phyloP scores from a whole-genome alignment of 345 rosid species.

The Linum trigynum region DNA sequence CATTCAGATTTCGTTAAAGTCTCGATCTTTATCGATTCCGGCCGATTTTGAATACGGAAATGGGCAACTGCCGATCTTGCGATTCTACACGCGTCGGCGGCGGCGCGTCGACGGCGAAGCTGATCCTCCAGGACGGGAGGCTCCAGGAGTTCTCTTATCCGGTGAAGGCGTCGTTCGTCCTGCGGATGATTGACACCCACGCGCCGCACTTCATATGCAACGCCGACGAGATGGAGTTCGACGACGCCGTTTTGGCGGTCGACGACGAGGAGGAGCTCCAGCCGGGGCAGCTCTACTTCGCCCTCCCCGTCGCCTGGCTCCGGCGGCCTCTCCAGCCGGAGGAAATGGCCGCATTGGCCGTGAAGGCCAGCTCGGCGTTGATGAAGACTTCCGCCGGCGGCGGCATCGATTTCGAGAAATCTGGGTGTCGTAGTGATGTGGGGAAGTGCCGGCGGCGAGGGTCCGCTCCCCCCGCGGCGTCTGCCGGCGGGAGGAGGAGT shows the following conservation, averaged over 20 bases:
- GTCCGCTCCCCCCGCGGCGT: neutral
- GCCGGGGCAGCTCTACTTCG: constrained; percentile 81
- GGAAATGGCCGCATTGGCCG: constrained; percentile 98
- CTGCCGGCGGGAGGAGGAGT: constrained; percentile 15
- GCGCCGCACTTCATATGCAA: constrained; percentile 61
- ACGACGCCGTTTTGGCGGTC: constrained; percentile 57
- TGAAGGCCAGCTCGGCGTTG: constrained; percentile 85
- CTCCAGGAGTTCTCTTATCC: constrained; percentile 71
- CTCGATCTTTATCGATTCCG: too few species aligned
- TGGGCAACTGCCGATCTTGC: constrained; percentile 89
- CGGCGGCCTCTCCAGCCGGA: constrained; percentile 57
- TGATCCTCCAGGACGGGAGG: constrained; percentile 68
- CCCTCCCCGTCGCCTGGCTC: constrained; percentile 56
- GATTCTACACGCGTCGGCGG: constrained; percentile 43
- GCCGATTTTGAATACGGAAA: constrained; percentile 5
- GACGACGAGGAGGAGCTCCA: constrained; percentile 65
- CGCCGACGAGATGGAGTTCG: constrained; percentile 94
- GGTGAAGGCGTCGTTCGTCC: constrained; percentile 59
- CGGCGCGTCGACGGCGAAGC: constrained; percentile 50
- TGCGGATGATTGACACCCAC: constrained; percentile 33
- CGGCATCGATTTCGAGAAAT: neutral
- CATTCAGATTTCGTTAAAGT: too few species aligned
- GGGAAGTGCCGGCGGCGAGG: constrained; percentile 16
- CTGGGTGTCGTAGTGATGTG: neutral
- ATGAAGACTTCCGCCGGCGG: constrained; percentile 23